A percentile compares a stretch with the other conserved stretches of the same genome.
Evolutionary conservation across 2,329 filamentous ascomycete genomes (phyloP).

Genomic region (Aphanocladium album): DNA sequence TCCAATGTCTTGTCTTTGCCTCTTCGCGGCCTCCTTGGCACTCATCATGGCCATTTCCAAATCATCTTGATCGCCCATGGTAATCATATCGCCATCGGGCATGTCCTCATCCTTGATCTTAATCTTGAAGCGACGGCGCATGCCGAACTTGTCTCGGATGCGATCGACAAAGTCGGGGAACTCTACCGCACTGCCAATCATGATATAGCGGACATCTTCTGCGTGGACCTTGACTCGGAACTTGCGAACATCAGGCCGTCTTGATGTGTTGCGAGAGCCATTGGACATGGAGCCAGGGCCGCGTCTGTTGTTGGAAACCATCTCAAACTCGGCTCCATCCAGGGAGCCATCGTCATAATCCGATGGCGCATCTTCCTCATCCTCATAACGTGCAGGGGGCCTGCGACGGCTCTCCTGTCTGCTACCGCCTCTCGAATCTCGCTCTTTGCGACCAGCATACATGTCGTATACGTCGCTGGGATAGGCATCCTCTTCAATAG

Average conservation of each 20-base stretch:
- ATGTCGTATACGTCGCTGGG: slow-evolving; percentile 66
- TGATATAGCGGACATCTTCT: slow-evolving; percentile 88
- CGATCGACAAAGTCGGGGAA: slow-evolving; percentile 74
- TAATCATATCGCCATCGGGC: slow-evolving; percentile 84
- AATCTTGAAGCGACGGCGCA: slow-evolving; percentile 76
- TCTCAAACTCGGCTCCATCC: slow-evolving; percentile 76
- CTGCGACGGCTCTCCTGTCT: slow-evolving; percentile 9
- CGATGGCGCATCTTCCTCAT: slow-evolving; percentile 72
- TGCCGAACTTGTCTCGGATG: slow-evolving; percentile 80
- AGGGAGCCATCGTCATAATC: slow-evolving; percentile 66
- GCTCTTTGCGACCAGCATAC: slow-evolving; percentile 41
- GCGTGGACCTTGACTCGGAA: slow-evolving; percentile 89
- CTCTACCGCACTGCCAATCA: slow-evolving; percentile 67
- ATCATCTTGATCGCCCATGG: slow-evolving; percentile 94
- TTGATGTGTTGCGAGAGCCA: slow-evolving; percentile 49
- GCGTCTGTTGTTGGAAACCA: slow-evolving; percentile 55
- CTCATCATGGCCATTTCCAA: slow-evolving; percentile 77
- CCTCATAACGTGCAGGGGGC: slow-evolving; percentile 60
- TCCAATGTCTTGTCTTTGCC: slow-evolving; percentile 73
- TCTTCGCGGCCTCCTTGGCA: slow-evolving; percentile 63
- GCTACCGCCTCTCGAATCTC: slow-evolving; percentile 37
- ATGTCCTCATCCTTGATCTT: slow-evolving; percentile 79
- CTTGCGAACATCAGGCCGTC: slow-evolving; percentile 64
- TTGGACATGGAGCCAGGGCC: slow-evolving; percentile 42
- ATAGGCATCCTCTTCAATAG: slow-evolving; percentile 55